Percentiles rank a stretch among this genome's conserved stretches.
phyloP scores from a whole-genome alignment of 2,329 filamentous ascomycete genomes.

The Keithomyces neogunnii region DNA sequence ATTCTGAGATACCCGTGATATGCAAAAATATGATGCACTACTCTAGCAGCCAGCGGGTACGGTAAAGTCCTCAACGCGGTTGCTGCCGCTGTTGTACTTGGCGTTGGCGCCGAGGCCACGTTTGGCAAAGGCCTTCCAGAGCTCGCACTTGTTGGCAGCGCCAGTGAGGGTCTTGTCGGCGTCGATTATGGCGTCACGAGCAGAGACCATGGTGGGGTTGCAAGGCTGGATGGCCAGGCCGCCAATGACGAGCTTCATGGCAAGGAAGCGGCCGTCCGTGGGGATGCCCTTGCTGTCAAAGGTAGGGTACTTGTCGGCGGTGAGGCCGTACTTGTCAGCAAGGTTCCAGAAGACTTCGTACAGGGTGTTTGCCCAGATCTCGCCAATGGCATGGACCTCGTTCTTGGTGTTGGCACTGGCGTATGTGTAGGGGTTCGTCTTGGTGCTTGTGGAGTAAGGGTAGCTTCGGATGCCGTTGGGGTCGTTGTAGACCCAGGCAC shows the following conservation, averaged over 20 bases:
- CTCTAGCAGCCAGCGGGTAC: constrained; percentile 17
- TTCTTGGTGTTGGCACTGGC: constrained; percentile 26
- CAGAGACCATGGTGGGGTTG: constrained; percentile 43
- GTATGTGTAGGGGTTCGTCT: constrained; percentile 43
- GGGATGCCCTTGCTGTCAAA: constrained; percentile 36
- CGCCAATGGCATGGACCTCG: constrained; percentile 39
- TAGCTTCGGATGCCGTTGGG: constrained; percentile 37
- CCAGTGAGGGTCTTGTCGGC: constrained; percentile 43
- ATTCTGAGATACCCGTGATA: neutral
- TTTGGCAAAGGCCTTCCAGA: constrained; percentile 50
- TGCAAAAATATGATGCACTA: neutral
- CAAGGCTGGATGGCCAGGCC: constrained; percentile 48
- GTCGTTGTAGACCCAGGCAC: constrained; percentile 38
- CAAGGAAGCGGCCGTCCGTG: constrained; percentile 41
- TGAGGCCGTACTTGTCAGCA: constrained; percentile 47
- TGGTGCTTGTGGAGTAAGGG: constrained; percentile 41
- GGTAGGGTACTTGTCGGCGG: constrained; percentile 29
- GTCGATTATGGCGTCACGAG: constrained; percentile 47
- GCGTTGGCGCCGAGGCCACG: constrained; percentile 39
- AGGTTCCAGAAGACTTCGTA: constrained; percentile 52
- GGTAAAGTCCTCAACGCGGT: constrained; percentile 23
- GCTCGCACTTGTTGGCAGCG: constrained; percentile 39
- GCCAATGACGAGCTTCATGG: constrained; percentile 43
- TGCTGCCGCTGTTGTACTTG: constrained; percentile 15
- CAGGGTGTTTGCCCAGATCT: constrained; percentile 42